Base-by-base conservation (phyloP, 192 early-diverging fungal genomes). In the Allomyces macrogynus region DNA sequence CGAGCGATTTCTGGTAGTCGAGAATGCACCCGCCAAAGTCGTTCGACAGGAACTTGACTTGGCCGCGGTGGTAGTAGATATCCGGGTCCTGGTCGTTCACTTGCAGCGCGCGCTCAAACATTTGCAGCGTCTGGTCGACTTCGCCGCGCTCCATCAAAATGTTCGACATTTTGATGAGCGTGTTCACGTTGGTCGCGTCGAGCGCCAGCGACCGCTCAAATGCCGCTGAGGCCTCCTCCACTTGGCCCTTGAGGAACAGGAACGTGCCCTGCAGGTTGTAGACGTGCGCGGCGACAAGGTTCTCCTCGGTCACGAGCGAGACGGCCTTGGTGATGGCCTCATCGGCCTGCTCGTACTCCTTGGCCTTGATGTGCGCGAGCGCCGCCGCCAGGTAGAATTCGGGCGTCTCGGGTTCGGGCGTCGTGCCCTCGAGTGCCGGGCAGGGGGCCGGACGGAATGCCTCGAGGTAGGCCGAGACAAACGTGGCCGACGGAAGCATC, bases 401-500 rank as follows among this genome's bases (percentile, higher is more conserved):
- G 16, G 78, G 80, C 26, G 71, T 71, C 42, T 71, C 70, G 44
- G 68, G 72, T 11, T 69, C 64, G 27, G 61, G 69, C 12, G 66
- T 64, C 42, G 66, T 67, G 20, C 23, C 67, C 23, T 73, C 72
- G 26, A 70, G 70, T 5, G 69, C 63, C 40, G 27, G 23, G 5
- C 65, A 68, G 62, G 72, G 72, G 61, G 43, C 63, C 67, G 73
- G 74, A 23, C 84, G 75, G 79, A 95, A 97, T 14, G 94, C 92
- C 70, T 97, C 93, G 70, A 99, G 81, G 73, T 94, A 99, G 5
- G 90, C 90, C 32, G 78, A 78, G 70, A 95, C 88, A 71, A 95
- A 97, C 43, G 91, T 91, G 70, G 80, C 78, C 9, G 90, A 93
- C n/a, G 94, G 95, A 61, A 99, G 74, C 10, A 57, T 57, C 1